A percentile compares a stretch with the other conserved stretches of the same genome.
phyloP scores from a whole-genome alignment of 495 filamentous ascomycete species.

The Penicillium pulvis region DNA sequence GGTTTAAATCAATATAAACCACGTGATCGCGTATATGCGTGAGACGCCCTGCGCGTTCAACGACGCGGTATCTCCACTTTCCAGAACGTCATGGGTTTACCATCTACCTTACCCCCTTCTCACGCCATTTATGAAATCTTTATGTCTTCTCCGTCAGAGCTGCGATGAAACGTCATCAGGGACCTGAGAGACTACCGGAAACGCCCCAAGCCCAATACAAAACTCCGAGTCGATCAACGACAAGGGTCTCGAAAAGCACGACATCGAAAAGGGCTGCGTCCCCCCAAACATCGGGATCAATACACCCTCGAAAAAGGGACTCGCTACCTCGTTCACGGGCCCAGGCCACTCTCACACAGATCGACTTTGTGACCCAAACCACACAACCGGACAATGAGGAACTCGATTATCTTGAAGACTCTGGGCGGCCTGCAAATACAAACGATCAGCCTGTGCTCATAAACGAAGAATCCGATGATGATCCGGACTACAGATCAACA shows the following conservation, averaged over 20 bases:
- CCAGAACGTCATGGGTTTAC: slow-evolving; percentile 20
- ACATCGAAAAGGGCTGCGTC: slow-evolving; percentile 22
- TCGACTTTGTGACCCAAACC: slow-evolving; percentile 41
- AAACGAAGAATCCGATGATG: slow-evolving; percentile 31
- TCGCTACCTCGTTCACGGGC: slow-evolving; percentile 22
- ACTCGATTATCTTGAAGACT: slow-evolving; percentile 34
- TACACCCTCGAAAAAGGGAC: slow-evolving; percentile 24
- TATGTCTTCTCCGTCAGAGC: slow-evolving; percentile 21
- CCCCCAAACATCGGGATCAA: slow-evolving; percentile 27
- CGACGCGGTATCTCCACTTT: slow-evolving; percentile 11
- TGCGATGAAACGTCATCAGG: slow-evolving; percentile 40
- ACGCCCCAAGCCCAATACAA: slow-evolving; percentile 23
- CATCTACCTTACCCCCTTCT: neutral
- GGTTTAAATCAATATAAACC: neutral
- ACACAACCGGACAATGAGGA: slow-evolving; percentile 33
- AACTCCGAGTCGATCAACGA: slow-evolving; percentile 30
- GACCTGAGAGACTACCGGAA: slow-evolving; percentile 19
- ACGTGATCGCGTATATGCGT: slow-evolving; percentile 12
- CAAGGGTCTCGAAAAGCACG: slow-evolving; percentile 24
- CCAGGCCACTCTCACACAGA: slow-evolving; percentile 48
- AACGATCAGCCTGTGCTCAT: slow-evolving; percentile 27
- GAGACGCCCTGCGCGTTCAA: neutral
- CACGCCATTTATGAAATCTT: slow-evolving; percentile 7
- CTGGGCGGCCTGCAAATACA: neutral
- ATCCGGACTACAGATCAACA: slow-evolving; percentile 27